These are phyloP conservation scores for Leucoagaricus sp. DNA, from an alignment of 1,284 basidiomycete genomes.

Conservation along the genomic window DNA sequence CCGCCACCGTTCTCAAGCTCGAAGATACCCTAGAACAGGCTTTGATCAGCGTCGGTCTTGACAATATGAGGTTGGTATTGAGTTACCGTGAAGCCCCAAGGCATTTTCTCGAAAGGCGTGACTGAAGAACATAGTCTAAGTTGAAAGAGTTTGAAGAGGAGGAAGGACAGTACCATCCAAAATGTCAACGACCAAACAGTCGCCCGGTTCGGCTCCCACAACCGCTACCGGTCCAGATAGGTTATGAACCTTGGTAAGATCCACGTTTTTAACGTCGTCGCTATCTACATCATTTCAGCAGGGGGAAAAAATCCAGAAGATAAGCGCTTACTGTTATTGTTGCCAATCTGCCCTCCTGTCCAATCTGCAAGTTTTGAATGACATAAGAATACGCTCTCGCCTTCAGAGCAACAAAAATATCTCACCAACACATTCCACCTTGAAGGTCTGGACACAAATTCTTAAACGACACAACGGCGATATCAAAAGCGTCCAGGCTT, in stretches of 20 bases:
- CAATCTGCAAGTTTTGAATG: conserved; percentile 46
- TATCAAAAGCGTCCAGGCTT: conserved; percentile 9
- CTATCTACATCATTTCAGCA: conserved; percentile 38
- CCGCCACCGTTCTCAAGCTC: conserved; percentile 78
- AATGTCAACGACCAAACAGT: conserved; percentile 79
- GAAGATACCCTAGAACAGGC: conserved; percentile 60
- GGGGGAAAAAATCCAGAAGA: background rate
- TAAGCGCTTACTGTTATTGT: conserved; percentile 63
- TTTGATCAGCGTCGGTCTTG: background rate
- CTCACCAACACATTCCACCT: conserved; percentile 71
- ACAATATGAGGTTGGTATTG: background rate
- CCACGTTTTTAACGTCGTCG: conserved; percentile 69
- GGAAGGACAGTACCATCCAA: conserved; percentile 52
- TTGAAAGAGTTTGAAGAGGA: background rate
- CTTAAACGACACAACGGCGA: background rate
- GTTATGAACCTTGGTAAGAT: conserved; percentile 70
- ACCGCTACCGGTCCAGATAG: conserved; percentile 76
- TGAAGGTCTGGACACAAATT: conserved; percentile 55
- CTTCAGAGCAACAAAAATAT: background rate
- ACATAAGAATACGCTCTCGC: too few species aligned
- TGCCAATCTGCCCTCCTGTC: conserved; percentile 76
- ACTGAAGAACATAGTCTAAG: conserved; percentile 39
- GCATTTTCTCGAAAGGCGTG: conserved; percentile 73
- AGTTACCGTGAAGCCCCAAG: conserved; percentile 76
- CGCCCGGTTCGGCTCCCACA: conserved; percentile 77